phyloP scores from a whole-genome alignment of 2,329 filamentous ascomycete genomes.

The Aureobasidium zeae region DNA sequence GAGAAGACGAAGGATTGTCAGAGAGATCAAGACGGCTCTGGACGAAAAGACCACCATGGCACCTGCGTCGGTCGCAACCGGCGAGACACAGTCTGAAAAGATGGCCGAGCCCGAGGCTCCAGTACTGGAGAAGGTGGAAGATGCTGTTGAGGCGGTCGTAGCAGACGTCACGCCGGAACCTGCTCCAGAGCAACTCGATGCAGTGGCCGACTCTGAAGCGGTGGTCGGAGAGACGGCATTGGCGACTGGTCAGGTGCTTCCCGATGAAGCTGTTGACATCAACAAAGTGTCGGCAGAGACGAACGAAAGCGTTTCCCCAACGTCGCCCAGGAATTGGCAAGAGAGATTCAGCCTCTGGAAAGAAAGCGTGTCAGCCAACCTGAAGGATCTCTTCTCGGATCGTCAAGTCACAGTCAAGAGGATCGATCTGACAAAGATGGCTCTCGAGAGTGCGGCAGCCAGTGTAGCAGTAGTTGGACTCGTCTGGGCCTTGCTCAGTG shows the following conservation, averaged over 20 bases:
- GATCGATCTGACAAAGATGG: slow-evolving; percentile 38
- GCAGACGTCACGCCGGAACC: slow-evolving; percentile 16
- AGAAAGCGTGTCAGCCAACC: background rate
- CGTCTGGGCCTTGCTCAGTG: slow-evolving; percentile 27
- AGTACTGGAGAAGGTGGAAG: slow-evolving; percentile 21
- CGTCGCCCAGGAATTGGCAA: slow-evolving; percentile 8
- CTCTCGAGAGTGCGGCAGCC: slow-evolving; percentile 37
- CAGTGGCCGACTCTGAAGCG: slow-evolving; percentile 1
- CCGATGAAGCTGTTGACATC: slow-evolving; percentile 21
- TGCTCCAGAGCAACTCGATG: slow-evolving; percentile 6
- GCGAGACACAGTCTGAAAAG: background rate
- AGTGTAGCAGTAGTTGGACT: slow-evolving; percentile 31
- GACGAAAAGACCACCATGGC: slow-evolving; percentile 54
- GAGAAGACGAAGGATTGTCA: slow-evolving; percentile 70
- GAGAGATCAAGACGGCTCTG: slow-evolving; percentile 60
- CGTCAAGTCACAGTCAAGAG: slow-evolving; percentile 36
- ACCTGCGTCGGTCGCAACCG: slow-evolving; percentile 1
- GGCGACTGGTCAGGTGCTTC: slow-evolving; percentile 21
- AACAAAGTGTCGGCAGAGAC: background rate
- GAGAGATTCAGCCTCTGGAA: slow-evolving; percentile 8
- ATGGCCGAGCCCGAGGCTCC: background rate
- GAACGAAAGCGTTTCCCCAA: background rate
- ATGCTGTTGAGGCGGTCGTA: slow-evolving; percentile 18
- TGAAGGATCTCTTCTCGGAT: slow-evolving; percentile 36
- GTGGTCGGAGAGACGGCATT: slow-evolving; percentile 16